These are phyloP conservation scores for Yamadazyma phyllophila DNA, from an alignment of 805 yeast species.

Conservation along the genomic window DNA sequence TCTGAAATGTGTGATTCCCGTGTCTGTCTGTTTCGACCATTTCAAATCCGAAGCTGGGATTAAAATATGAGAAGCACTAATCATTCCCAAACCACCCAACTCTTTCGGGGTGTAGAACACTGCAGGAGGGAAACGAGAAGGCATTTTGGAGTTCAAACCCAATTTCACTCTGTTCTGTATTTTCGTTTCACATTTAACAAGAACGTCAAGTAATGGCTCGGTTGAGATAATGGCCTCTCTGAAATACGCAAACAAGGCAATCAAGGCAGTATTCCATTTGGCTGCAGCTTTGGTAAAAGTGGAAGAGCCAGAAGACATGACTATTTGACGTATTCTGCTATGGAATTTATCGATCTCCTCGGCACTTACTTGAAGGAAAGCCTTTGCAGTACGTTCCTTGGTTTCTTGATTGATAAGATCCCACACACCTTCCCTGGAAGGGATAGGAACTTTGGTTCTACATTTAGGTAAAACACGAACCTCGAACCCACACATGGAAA, in stretches of 20 bases:
- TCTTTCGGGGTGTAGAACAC: conserved; percentile 98
- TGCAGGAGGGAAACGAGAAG: conserved; percentile 97
- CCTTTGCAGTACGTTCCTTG: conserved; percentile 86
- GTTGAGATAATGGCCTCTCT: conserved; percentile 92
- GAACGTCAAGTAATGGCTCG: conserved; percentile 66
- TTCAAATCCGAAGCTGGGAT: conserved; percentile 90
- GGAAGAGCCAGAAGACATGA: conserved; percentile 94
- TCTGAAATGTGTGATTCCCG: conserved; percentile 91
- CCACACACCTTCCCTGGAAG: conserved; percentile 87
- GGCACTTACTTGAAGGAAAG: conserved; percentile 77
- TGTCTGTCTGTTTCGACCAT: conserved; percentile 91
- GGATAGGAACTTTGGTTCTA: conserved; percentile 52
- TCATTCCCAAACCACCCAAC: conserved; percentile 95
- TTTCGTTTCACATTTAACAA: conserved; percentile 89
- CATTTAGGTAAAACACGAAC: conserved; percentile 78
- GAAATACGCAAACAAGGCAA: conserved; percentile 82
- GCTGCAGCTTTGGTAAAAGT: conserved; percentile 93
- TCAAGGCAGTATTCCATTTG: conserved; percentile 92
- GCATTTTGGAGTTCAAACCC: conserved; percentile 97
- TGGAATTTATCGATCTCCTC: conserved; percentile 79
- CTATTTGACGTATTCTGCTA: conserved; percentile 79
- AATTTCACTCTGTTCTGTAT: conserved; percentile 92
- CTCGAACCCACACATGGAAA: conserved; percentile 94
- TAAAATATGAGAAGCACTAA: conserved; percentile 92
- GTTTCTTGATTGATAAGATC: conserved; percentile 67